A percentile compares a stretch with the other conserved stretches of the same genome.
Conservation (phyloP, 1,284 basidiomycete species). For the Apiotrichum gracile region DNA sequence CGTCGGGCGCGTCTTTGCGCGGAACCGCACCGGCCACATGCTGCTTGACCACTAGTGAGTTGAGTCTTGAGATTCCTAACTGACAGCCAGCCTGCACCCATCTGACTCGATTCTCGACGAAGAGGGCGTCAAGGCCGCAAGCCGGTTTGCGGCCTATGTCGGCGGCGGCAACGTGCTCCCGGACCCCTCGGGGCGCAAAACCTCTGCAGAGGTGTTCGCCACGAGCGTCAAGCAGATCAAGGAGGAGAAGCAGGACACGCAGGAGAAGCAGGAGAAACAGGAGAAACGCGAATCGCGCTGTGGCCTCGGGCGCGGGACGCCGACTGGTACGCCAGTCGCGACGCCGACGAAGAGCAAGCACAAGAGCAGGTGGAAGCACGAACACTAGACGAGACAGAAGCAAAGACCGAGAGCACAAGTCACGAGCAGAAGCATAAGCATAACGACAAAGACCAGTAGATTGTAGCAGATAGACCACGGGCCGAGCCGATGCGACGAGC, state of each 20-base stretch:
- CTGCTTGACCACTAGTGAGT: conserved; percentile 27
- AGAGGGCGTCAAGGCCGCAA: conserved; percentile 15
- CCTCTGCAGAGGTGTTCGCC: not conserved
- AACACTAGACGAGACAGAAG: too few relatives aligned
- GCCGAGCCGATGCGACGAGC: too few relatives aligned
- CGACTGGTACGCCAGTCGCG: too few relatives aligned
- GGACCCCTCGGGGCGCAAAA: not conserved
- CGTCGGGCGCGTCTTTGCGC: conserved; percentile 26
- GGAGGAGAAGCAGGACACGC: too few relatives aligned
- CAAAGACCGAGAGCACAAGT: too few relatives aligned
- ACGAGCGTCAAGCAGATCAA: not conserved
- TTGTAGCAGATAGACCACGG: too few relatives aligned
- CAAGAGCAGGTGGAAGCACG: too few relatives aligned
- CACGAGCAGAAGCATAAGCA: too few relatives aligned
- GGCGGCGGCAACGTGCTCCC: not conserved
- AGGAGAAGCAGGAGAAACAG: not conserved
- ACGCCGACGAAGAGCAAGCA: too few relatives aligned
- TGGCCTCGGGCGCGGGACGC: too few relatives aligned
- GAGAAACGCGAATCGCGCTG: too few relatives aligned
- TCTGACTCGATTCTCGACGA: conserved; percentile 24
- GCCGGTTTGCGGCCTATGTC: conserved; percentile 16
- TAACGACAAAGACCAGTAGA: too few relatives aligned
- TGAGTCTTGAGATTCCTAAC: not conserved
- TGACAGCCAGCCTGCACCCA: conserved; percentile 13
- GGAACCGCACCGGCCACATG: conserved; percentile 24